phyloP scores from a whole-genome alignment of 176 grass and related monocot species.

The Rhipidocladum racemiflorum region DNA sequence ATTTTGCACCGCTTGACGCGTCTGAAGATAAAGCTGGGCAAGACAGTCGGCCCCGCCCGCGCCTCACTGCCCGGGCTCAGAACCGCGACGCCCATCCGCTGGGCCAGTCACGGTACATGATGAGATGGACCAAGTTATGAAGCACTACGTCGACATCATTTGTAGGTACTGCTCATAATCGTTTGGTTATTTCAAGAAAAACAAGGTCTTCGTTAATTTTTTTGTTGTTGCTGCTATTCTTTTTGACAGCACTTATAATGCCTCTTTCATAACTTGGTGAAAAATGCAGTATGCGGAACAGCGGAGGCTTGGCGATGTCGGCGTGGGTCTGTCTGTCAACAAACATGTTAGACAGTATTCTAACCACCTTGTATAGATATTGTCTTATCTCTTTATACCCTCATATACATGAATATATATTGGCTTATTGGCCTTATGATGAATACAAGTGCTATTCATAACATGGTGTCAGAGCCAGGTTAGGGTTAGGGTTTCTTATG shows the following conservation, averaged over 20 bases:
- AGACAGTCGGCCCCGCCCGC: neutral
- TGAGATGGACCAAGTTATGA: neutral
- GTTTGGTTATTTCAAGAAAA: neutral
- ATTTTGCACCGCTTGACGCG: neutral
- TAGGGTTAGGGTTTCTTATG: too few species aligned
- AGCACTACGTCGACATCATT: conserved; percentile 2
- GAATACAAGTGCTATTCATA: too few species aligned
- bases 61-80: neutral
- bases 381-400: too few species aligned
- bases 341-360: too few species aligned
- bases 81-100: neutral
- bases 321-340: conserved; percentile 2
- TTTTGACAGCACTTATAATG: neutral
- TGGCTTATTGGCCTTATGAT: too few species aligned
- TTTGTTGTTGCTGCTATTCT: too few species aligned
- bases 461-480: too few species aligned
- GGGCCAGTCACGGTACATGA: neutral
- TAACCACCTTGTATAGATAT: too few species aligned
- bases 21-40: neutral
- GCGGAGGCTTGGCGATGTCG: conserved; percentile 16
- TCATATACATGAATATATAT: too few species aligned
- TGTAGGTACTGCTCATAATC: neutral
- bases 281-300: conserved; percentile 12
- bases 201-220: neutral
- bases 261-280: neutral